Evolutionary conservation across 2,329 filamentous ascomycete species (phyloP).

Genomic region (Coleophoma crateriformis): DNA sequence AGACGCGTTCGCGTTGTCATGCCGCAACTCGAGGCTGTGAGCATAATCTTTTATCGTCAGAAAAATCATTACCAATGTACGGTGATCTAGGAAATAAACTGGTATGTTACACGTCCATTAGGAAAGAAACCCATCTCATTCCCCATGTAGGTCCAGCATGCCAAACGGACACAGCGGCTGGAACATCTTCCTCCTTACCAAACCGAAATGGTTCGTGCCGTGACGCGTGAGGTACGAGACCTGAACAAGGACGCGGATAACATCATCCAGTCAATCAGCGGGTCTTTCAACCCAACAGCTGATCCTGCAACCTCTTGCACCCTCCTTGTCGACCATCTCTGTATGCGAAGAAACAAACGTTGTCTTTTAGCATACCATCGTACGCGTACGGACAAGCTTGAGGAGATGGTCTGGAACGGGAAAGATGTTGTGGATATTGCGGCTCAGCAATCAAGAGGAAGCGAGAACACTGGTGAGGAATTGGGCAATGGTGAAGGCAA

Average conservation of each 20-base stretch:
- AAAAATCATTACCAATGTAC: conserved; percentile 47
- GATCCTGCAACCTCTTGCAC: conserved; percentile 83
- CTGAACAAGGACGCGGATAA: conserved; percentile 79
- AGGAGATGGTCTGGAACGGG: conserved; percentile 90
- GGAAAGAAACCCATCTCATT: neutral
- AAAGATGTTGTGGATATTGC: conserved; percentile 72
- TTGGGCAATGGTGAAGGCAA: conserved; percentile 40
- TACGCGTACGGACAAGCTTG: conserved; percentile 83
- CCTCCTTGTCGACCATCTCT: conserved; percentile 86
- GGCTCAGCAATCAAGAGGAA: conserved; percentile 43
- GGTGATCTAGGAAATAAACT: conserved; percentile 67
- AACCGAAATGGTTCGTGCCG: conserved; percentile 80
- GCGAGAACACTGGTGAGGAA: conserved; percentile 26
- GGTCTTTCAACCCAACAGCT: conserved; percentile 79
- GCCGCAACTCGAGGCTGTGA: too few relatives aligned
- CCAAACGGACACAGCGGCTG: conserved; percentile 87
- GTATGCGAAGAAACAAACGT: conserved; percentile 93
- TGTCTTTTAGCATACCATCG: conserved; percentile 93
- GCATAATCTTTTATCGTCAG: too few relatives aligned
- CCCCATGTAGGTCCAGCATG: conserved; percentile 72
- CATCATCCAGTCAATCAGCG: conserved; percentile 76
- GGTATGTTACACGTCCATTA: conserved; percentile 30
- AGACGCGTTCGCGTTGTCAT: too few relatives aligned
- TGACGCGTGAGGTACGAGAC: conserved; percentile 88
- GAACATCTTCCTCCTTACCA: conserved; percentile 86